phyloP scores from a whole-genome alignment of 2,329 filamentous ascomycete genomes.

The Fusarium sp. region DNA sequence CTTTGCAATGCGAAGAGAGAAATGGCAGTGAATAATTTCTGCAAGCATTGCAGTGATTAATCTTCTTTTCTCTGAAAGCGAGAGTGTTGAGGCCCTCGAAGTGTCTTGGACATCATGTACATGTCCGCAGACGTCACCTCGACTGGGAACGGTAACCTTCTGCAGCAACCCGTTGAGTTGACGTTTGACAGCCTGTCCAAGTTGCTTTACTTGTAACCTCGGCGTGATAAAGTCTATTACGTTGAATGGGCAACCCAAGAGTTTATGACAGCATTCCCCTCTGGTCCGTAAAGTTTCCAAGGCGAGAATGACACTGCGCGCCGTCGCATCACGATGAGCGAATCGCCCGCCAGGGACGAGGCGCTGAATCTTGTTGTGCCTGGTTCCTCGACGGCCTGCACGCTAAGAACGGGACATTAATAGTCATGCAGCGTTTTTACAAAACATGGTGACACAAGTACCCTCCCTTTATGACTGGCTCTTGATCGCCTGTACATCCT shows the following conservation, averaged over 20 bases:
- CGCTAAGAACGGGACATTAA: not conserved
- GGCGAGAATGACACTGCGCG: constrained; percentile 17
- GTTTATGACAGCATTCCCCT: constrained; percentile 32
- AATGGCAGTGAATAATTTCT: constrained; percentile 4
- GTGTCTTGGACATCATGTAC: constrained; percentile 14
- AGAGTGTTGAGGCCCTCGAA: not conserved
- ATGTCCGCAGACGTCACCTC: constrained; percentile 28
- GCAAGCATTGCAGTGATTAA: constrained; percentile 5
- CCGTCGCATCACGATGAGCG: constrained; percentile 32
- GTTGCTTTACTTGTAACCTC: not conserved
- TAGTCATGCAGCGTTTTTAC: not conserved
- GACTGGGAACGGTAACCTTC: constrained; percentile 22
- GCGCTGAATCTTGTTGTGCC: constrained; percentile 4
- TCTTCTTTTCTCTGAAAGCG: not conserved
- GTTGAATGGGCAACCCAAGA: constrained; percentile 19
- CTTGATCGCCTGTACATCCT: not conserved
- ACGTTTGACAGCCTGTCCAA: constrained; percentile 30
- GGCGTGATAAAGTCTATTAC: constrained; percentile 17
- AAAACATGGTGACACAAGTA: not conserved
- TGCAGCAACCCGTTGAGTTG: constrained; percentile 31
- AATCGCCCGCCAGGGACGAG: constrained; percentile 32
- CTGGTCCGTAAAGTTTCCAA: constrained; percentile 18
- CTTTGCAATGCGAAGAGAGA: constrained; percentile 5
- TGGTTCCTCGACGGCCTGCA: constrained; percentile 8
- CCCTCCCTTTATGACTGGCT: not conserved